Percentiles rank a stretch among this genome's conserved stretches.
These are phyloP conservation scores for Actinidia polygama DNA, from an alignment of 179 eudicot genomes.

Conservation along the genomic window DNA sequence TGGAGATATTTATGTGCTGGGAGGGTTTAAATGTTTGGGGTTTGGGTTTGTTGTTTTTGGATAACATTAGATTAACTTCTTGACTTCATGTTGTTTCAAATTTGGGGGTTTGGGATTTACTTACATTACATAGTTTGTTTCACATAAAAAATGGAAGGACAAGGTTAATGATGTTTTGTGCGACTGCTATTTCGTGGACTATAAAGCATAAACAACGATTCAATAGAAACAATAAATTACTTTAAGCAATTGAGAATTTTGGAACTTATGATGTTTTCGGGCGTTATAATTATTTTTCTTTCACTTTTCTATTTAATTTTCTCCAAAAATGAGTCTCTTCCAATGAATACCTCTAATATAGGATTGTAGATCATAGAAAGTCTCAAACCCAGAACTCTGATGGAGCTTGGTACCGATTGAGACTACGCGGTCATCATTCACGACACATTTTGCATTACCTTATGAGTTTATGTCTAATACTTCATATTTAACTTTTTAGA, in stretches of 20 bases:
- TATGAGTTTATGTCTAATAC: no score
- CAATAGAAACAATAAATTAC: neutral
- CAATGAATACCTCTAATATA: no score
- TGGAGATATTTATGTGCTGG: neutral
- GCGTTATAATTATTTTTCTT: neutral
- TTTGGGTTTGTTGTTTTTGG: neutral
- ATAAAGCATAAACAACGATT: neutral
- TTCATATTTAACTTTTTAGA: no score
- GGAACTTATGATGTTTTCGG: neutral
- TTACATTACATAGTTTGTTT: neutral
- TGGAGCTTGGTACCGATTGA: no score
- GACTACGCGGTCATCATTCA: neutral
- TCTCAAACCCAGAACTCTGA: no score
- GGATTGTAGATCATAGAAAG: no score
- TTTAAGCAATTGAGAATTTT: neutral
- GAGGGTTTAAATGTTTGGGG: neutral
- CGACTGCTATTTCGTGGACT: neutral
- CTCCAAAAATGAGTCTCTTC: no score
- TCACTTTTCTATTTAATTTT: neutral
- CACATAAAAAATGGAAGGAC: neutral
- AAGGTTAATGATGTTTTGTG: neutral
- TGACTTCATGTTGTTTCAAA: neutral
- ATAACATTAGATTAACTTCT: neutral
- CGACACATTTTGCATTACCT: neutral
- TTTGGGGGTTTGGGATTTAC: neutral